Evolutionary conservation across 768 basidiomycete species (phyloP).

Genomic region (Botryobasidium botryosum): DNA sequence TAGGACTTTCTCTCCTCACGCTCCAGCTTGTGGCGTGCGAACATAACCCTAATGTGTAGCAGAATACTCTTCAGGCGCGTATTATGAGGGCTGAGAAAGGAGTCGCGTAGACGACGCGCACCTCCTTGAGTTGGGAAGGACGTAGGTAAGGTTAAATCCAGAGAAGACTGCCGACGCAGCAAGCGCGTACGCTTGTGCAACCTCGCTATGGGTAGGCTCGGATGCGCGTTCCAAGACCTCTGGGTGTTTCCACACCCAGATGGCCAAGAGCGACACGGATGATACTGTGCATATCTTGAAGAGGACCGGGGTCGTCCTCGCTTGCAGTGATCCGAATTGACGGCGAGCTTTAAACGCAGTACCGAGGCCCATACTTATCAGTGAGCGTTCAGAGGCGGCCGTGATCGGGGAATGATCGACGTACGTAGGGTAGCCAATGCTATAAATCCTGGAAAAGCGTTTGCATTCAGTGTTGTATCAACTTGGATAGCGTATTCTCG

Average conservation of each 20-base stretch:
- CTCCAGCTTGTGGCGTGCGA: constrained; percentile 52
- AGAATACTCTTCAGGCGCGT: neutral
- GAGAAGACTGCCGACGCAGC: constrained; percentile 31
- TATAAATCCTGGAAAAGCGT: too few relatives aligned
- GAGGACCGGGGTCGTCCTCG: constrained; percentile 58
- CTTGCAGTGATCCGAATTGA: constrained; percentile 58
- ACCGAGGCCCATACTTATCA: too few relatives aligned
- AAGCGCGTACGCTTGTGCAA: constrained; percentile 46
- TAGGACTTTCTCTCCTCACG: constrained; percentile 54
- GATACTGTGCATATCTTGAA: constrained; percentile 43
- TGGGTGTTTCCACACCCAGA: constrained; percentile 43
- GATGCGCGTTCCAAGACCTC: constrained; percentile 32
- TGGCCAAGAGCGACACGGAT: constrained; percentile 35
- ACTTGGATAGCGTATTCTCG: too few relatives aligned
- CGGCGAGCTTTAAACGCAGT: too few relatives aligned
- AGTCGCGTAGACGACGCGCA: neutral
- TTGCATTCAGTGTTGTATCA: too few relatives aligned
- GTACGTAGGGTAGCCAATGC: too few relatives aligned
- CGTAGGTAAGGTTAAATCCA: constrained; percentile 43
- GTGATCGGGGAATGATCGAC: too few relatives aligned
- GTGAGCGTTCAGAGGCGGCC: too few relatives aligned
- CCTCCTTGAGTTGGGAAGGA: constrained; percentile 59
- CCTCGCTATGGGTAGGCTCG: constrained; percentile 37
- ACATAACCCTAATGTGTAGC: constrained; percentile 41
- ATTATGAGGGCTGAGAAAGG: constrained; percentile 3